phyloP scores from a whole-genome alignment of 495 filamentous ascomycete genomes.

The Viridothelium virens region DNA sequence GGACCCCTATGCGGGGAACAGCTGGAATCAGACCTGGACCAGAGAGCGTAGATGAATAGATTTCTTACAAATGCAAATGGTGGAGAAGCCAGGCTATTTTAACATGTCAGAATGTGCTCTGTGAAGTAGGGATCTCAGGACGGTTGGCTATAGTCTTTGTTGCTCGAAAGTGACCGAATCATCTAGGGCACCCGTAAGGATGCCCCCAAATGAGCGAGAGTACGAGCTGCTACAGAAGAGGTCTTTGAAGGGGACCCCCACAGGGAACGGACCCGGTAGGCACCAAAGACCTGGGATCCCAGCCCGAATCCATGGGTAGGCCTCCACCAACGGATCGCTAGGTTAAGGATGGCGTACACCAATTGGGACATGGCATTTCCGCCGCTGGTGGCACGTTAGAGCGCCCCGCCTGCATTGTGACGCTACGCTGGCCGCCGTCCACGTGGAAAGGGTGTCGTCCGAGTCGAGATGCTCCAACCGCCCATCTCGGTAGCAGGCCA shows the following conservation, averaged over 20 bases:
- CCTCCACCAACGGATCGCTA: slow-evolving; percentile 2
- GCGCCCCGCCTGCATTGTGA: slow-evolving; percentile 8
- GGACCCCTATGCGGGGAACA: slow-evolving; percentile 6
- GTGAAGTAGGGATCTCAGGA: not conserved
- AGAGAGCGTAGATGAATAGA: not conserved
- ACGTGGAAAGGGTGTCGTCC: slow-evolving; percentile 4
- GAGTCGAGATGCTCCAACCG: not conserved
- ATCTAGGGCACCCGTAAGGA: slow-evolving; percentile 2
- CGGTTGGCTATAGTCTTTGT: not conserved
- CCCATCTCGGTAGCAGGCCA: not conserved
- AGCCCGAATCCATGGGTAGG: slow-evolving; percentile 6
- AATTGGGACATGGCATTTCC: slow-evolving; percentile 5
- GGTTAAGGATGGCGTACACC: not conserved
- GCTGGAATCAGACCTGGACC: not conserved
- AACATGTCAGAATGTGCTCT: no score
- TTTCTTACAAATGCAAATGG: not conserved
- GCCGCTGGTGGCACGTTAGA: not conserved
- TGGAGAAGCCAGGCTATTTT: no score
- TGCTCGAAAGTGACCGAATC: not conserved
- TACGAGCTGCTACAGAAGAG: not conserved
- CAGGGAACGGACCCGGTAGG: not conserved
- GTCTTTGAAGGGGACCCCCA: slow-evolving; percentile 6
- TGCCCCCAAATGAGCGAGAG: not conserved
- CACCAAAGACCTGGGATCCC: slow-evolving; percentile 10
- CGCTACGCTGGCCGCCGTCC: slow-evolving; percentile 6